phyloP scores from a whole-genome alignment of 2,329 filamentous ascomycete species.

The Penicillium carneum region DNA sequence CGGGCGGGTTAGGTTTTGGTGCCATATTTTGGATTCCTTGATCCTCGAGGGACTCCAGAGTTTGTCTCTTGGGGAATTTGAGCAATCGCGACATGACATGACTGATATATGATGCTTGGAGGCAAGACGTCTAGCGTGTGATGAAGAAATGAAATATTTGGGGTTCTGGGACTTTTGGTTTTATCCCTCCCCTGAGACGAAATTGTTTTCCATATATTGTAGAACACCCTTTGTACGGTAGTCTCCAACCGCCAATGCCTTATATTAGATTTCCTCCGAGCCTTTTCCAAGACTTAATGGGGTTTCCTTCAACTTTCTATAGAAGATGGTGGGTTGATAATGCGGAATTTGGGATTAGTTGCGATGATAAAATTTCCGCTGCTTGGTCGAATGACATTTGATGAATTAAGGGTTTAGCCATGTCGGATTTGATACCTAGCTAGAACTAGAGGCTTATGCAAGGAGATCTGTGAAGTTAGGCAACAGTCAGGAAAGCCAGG shows the following conservation, averaged over 20 bases:
- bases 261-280: not conserved
- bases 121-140: constrained; percentile 24
- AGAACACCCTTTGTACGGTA: not conserved
- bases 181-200: not conserved
- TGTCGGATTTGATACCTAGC: not conserved
- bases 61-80: constrained; percentile 16
- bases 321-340: constrained; percentile 61
- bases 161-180: not conserved
- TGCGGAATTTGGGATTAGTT: constrained; percentile 69
- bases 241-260: too few relatives aligned
- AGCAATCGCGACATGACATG: constrained; percentile 31
- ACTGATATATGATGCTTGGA: constrained; percentile 26
- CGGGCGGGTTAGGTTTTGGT: constrained; percentile 16
- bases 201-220: not conserved
- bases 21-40: constrained; percentile 15
- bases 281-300: not conserved
- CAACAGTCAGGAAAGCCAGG: not conserved
- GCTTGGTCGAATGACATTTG: constrained; percentile 54
- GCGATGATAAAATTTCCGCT: constrained; percentile 70
- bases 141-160: constrained; percentile 33
- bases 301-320: too few relatives aligned
- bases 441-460: not conserved
- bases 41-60: constrained; percentile 3
- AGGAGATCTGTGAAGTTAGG: not conserved
- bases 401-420: not conserved